A percentile compares a stretch with the other conserved stretches of the same genome.
phyloP scores from a whole-genome alignment of 2,329 filamentous ascomycete species.

The Trichoderma endophyticum region DNA sequence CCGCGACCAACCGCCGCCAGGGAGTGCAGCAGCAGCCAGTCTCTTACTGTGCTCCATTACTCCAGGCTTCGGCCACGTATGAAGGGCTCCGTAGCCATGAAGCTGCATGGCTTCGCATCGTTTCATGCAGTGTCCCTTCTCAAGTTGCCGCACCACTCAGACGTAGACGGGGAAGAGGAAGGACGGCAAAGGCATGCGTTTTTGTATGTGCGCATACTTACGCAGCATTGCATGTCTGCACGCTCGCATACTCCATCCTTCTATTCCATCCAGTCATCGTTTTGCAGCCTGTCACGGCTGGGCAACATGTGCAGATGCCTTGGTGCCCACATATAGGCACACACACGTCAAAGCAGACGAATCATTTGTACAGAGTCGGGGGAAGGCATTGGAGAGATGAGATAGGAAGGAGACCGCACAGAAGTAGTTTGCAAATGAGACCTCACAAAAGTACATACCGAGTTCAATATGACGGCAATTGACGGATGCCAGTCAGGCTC shows the following conservation, averaged over 20 bases:
- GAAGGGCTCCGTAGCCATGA: background rate
- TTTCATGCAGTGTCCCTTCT: background rate
- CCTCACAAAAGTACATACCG: background rate
- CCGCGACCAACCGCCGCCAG: slow-evolving; percentile 7
- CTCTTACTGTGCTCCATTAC: background rate
- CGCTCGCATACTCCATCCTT: slow-evolving; percentile 6
- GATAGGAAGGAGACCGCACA: background rate
- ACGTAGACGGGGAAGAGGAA: background rate
- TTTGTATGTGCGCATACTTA: background rate
- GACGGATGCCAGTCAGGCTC: background rate
- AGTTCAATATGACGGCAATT: background rate
- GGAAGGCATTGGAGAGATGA: background rate
- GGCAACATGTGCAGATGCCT: slow-evolving; percentile 2
- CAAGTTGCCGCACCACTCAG: slow-evolving; percentile 8
- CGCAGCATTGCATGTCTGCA: slow-evolving; percentile 16
- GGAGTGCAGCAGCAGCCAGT: background rate
- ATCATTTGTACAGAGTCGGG: background rate
- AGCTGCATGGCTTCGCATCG: slow-evolving; percentile 12
- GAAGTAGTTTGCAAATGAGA: background rate
- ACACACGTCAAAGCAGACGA: background rate
- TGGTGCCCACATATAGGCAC: background rate
- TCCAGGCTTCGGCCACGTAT: slow-evolving; percentile 9
- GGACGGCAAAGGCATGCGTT: background rate
- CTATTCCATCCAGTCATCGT: background rate
- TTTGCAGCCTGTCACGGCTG: background rate